These are phyloP conservation scores for Botrytis cinerea DNA, from an alignment of 2,329 filamentous ascomycete genomes.

Conservation along the genomic window DNA sequence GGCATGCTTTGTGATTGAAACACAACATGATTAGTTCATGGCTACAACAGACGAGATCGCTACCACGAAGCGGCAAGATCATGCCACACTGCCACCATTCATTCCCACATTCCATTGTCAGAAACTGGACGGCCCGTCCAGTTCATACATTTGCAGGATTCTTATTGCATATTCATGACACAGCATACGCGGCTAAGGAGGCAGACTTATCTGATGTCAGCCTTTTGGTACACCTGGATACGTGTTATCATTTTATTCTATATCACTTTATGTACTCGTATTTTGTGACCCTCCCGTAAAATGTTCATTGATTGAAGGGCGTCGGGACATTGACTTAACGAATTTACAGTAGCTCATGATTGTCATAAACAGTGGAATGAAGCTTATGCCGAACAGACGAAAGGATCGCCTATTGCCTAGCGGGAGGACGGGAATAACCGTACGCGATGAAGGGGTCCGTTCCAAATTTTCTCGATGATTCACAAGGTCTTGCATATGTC, in stretches of 20 bases:
- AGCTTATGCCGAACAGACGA: conserved; percentile 21
- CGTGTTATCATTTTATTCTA: not conserved
- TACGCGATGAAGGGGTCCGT: conserved; percentile 22
- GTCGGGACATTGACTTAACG: not conserved
- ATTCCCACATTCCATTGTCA: conserved; percentile 23
- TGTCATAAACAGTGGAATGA: not conserved
- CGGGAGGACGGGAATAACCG: conserved; percentile 29
- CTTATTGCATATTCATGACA: conserved; percentile 16
- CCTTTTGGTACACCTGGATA: not conserved
- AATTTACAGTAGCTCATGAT: not conserved
- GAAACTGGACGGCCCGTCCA: conserved; percentile 25
- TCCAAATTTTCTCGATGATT: conserved; percentile 23
- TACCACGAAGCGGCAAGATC: conserved; percentile 23
- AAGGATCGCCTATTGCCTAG: not conserved
- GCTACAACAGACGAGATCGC: conserved; percentile 22
- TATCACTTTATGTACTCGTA: not conserved
- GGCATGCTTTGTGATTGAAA: conserved; percentile 19
- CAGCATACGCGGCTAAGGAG: conserved; percentile 12
- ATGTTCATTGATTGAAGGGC: not conserved
- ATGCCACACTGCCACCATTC: conserved; percentile 23
- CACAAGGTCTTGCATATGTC: not conserved
- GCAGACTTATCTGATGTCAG: conserved; percentile 20
- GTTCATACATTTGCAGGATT: conserved; percentile 21
- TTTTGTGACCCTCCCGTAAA: not conserved
- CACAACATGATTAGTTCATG: conserved; percentile 19